Percentiles rank a stretch among this genome's conserved stretches.
Conservation (phyloP, 352 stramenopile genomes). For the Aphanomyces astaci region DNA sequence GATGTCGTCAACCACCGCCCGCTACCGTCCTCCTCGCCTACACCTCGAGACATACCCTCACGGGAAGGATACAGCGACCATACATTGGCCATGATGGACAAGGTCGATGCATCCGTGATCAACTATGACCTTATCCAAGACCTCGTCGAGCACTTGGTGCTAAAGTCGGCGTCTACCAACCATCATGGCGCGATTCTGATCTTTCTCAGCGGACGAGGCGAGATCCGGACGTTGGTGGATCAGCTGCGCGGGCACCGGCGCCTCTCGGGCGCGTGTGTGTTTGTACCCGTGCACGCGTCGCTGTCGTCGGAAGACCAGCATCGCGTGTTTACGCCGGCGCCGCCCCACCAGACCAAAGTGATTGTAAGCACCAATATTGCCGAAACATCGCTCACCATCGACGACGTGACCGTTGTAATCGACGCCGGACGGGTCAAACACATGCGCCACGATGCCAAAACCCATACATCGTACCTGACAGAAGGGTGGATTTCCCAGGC, state of each 20-base stretch:
- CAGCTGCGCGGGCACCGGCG: constrained; percentile 48
- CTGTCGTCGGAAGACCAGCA: constrained; percentile 91
- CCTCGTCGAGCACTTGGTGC: constrained; percentile 76
- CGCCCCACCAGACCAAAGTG: constrained; percentile 72
- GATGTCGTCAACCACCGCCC: background rate
- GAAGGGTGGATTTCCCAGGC: constrained; percentile 88
- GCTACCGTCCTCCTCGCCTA: too few relatives aligned
- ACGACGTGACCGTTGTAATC: constrained; percentile 92
- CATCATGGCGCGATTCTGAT: constrained; percentile 87
- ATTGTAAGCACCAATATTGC: constrained; percentile 97
- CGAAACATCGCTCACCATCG: constrained; percentile 94
- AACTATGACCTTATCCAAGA: constrained; percentile 92
- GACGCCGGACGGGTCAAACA: constrained; percentile 94
- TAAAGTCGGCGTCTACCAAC: constrained; percentile 36
- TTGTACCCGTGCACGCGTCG: constrained; percentile 91
- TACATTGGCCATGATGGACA: constrained; percentile 73
- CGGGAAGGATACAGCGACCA: constrained; percentile 81
- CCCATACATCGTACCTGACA: constrained; percentile 82
- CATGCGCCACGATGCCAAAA: constrained; percentile 69
- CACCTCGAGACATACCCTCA: too few relatives aligned
- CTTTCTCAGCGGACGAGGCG: constrained; percentile 91
- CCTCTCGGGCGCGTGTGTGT: constrained; percentile 41
- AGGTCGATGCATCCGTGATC: constrained; percentile 86
- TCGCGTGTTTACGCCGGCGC: constrained; percentile 81
- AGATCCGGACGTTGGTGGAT: constrained; percentile 87